Conservation (phyloP, 768 basidiomycete species). For the Kwoniella heveanensis region DNA sequence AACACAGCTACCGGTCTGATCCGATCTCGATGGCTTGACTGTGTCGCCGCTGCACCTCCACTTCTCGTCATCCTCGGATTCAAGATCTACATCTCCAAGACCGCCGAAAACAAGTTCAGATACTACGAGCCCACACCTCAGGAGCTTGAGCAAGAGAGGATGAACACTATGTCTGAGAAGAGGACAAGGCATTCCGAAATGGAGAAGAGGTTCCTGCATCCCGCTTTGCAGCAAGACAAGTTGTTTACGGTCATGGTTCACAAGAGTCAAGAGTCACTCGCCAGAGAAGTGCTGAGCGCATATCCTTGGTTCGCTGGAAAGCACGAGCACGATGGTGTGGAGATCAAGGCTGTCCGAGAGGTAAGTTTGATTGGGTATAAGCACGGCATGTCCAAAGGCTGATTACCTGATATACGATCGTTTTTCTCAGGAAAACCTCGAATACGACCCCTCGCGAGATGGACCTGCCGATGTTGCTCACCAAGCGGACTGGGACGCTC, state of each 20-base stretch:
- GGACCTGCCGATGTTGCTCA: constrained; percentile 44
- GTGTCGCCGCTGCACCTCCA: constrained; percentile 81
- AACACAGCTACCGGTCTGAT: constrained; percentile 65
- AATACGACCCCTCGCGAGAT: constrained; percentile 55
- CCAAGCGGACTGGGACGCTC: constrained; percentile 80
- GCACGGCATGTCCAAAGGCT: too few species aligned
- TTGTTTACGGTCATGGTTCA: constrained; percentile 61
- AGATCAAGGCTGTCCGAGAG: constrained; percentile 54
- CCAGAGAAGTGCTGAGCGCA: constrained; percentile 53
- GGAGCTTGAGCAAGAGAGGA: constrained; percentile 66
- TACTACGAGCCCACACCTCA: constrained; percentile 74
- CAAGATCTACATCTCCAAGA: constrained; percentile 78
- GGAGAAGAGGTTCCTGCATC: constrained; percentile 91
- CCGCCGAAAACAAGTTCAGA: constrained; percentile 69
- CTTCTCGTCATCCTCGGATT: constrained; percentile 74
- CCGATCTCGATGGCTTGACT: constrained; percentile 65
- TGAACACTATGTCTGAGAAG: constrained; percentile 65
- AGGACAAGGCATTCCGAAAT: constrained; percentile 81
- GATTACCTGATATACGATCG: too few species aligned
- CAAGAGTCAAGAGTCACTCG: constrained; percentile 55
- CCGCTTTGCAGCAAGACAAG: constrained; percentile 79
- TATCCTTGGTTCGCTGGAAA: constrained; percentile 54
- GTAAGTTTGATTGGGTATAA: too few species aligned
- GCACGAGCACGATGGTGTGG: constrained; percentile 39
- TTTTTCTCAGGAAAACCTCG: constrained; percentile 54